Conservation (phyloP, 768 basidiomycete genomes). For the Pisolithus orientalis region DNA sequence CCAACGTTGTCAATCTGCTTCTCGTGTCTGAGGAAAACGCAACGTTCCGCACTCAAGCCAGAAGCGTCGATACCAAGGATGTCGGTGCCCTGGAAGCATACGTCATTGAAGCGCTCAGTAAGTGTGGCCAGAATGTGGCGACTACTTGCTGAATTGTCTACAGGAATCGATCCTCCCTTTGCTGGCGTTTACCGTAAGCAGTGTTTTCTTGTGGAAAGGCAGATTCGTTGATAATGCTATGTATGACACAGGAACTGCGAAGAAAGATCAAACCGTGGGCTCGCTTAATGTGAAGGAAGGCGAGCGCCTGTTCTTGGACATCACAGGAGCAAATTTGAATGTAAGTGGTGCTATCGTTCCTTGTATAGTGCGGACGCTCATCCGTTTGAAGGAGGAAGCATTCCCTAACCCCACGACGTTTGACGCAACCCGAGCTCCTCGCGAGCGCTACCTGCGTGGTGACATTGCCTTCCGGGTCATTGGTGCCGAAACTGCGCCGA, state of each 20-base stretch:
- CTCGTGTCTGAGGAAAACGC: conserved; percentile 43
- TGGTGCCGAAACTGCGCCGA: conserved; percentile 50
- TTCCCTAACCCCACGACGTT: conserved; percentile 45
- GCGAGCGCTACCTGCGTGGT: conserved; percentile 40
- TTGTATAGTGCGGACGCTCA: background rate
- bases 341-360: conserved; percentile 35
- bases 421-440: conserved; percentile 37
- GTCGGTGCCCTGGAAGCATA: conserved; percentile 45
- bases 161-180: conserved; percentile 71
- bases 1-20: conserved; percentile 61
- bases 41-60: conserved; percentile 31
- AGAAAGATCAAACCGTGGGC: conserved; percentile 40
- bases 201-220: background rate
- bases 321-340: conserved; percentile 48
- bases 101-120: conserved; percentile 65
- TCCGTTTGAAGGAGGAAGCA: conserved; percentile 34
- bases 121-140: conserved; percentile 20
- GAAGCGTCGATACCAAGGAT: conserved; percentile 26
- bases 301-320: conserved; percentile 57
- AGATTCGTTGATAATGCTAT: background rate
- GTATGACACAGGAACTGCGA: conserved; percentile 35
- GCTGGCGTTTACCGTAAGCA: conserved; percentile 58
- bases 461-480: conserved; percentile 45
- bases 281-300: conserved; percentile 37
- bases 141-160: conserved; percentile 3